Evolutionary conservation across 2,329 filamentous ascomycete species (phyloP).

Genomic region (Geoglossum cookeanum): DNA sequence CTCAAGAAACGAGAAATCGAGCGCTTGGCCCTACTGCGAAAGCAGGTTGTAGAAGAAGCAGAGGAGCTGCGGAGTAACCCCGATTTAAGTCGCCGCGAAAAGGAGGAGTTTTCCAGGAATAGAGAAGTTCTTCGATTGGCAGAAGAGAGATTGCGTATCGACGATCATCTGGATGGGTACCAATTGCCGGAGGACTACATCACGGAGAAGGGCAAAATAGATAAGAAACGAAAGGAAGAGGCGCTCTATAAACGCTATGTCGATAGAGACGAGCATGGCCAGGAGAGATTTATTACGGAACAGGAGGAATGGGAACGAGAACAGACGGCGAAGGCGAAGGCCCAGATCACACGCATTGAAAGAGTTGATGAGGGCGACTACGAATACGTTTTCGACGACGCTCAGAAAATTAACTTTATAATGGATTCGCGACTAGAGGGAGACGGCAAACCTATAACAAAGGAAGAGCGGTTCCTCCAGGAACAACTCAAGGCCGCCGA

Average conservation of each 20-base stretch:
- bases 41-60: conserved; percentile 78
- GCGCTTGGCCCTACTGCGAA: conserved; percentile 64
- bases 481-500: conserved; percentile 77
- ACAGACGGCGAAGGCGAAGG: conserved; percentile 70
- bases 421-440: conserved; percentile 54
- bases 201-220: conserved; percentile 78
- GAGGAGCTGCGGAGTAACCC: conserved; percentile 62
- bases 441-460: conserved; percentile 49
- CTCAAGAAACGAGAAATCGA: conserved; percentile 83
- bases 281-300: conserved; percentile 80
- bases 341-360: conserved; percentile 60
- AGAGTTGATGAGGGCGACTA: conserved; percentile 67
- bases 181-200: conserved; percentile 89
- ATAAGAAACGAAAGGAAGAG: conserved; percentile 71
- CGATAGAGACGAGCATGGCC: conserved; percentile 68
- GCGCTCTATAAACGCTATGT: conserved; percentile 81
- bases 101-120: conserved; percentile 76
- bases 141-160: conserved; percentile 69
- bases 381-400: conserved; percentile 81
- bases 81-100: conserved; percentile 57
- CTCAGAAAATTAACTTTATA: conserved; percentile 71
- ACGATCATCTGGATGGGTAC: conserved; percentile 85
- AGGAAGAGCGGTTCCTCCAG: conserved; percentile 61
- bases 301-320: conserved; percentile 93
- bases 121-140: conserved; percentile 62